Base-by-base conservation (phyloP, 108 stramenopile genomes). In the Nitzschia sp. region DNA sequence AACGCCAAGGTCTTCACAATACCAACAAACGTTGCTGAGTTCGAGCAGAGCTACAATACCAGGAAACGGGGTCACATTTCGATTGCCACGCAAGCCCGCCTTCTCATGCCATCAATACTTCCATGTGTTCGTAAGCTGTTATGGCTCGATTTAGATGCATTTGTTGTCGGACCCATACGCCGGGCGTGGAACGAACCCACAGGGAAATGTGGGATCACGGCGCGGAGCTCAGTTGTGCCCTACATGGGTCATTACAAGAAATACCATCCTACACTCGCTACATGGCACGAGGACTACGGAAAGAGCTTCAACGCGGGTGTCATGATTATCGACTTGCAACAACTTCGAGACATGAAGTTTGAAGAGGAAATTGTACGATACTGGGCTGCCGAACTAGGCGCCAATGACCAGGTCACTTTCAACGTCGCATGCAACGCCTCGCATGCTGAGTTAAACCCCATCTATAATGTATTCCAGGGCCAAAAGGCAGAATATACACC, bases 271-370 rank as follows among this genome's bases (percentile, higher is more conserved):
- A 50, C 48, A 4, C 21, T 50, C 16, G 48, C 9, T 8, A 21
- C 48, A 50, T 50, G 48, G 48, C 48, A 50, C 48, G 48, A 50
- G 13, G 55, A 57, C 55, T 32, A 33, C 55, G 55, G 55, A n/a
- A 50, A 50, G 48, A 19, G 17, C 4, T 57, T 57, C 55, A 57
- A 57, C 29, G 55, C 55, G 23, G 55, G 55, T 25, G 55, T 57
- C n/a, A 32, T 57, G 55, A 11, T 57, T 57, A 11, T 57, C 28
- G 31, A 33, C 28, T 30, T 57, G 55, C 28, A 57, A 32, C 23
- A 22, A 30, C 31, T 57, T 25, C 55, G 55, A 11, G 55, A 57
- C 5, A 30, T 4, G 15, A 57, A 30, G 5, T 57, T 57, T 57
- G 55, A 32, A 33, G 55, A 57, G 31, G 29, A 25, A 16, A n/a